These are phyloP conservation scores for Russula vinacea DNA, from an alignment of 768 basidiomycete genomes.

Conservation along the genomic window DNA sequence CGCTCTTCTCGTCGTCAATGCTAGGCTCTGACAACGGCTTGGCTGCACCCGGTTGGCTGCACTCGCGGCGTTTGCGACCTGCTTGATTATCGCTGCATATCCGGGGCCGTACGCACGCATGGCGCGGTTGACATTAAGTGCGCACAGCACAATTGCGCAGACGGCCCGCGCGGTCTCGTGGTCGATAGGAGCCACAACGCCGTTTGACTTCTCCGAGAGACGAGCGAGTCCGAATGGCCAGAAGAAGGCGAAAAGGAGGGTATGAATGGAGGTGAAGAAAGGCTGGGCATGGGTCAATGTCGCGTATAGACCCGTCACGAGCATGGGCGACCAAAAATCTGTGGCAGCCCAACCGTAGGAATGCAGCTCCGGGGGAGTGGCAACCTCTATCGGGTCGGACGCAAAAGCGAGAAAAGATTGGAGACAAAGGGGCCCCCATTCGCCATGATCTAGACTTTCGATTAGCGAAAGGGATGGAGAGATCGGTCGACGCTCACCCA, in stretches of 20 bases:
- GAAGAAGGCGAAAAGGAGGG: constrained; percentile 27
- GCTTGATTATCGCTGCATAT: not conserved
- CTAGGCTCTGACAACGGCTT: not conserved
- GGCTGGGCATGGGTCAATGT: constrained; percentile 85
- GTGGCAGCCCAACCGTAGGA: constrained; percentile 83
- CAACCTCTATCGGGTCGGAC: constrained; percentile 61
- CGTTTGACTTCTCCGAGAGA: constrained; percentile 14
- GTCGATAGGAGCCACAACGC: constrained; percentile 48
- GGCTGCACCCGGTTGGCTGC: not conserved
- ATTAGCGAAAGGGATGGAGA: not conserved
- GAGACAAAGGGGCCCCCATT: constrained; percentile 72
- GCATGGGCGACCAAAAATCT: constrained; percentile 83
- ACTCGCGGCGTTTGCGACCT: not conserved
- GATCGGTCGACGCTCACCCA: constrained; percentile 16
- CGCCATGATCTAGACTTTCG: constrained; percentile 19
- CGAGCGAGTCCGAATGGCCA: constrained; percentile 22
- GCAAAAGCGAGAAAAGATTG: constrained; percentile 70
- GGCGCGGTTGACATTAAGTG: constrained; percentile 60
- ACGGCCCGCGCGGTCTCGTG: constrained; percentile 64
- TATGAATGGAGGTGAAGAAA: constrained; percentile 44
- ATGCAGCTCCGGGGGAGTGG: constrained; percentile 76
- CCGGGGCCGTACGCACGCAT: constrained; percentile 54
- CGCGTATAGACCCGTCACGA: constrained; percentile 74
- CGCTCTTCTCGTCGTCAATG: constrained; percentile 4
- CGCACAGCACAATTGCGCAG: constrained; percentile 63